A percentile compares a stretch with the other conserved stretches of the same genome.
phyloP scores from a whole-genome alignment of 352 stramenopile species.

The Globisporangium splendens region DNA sequence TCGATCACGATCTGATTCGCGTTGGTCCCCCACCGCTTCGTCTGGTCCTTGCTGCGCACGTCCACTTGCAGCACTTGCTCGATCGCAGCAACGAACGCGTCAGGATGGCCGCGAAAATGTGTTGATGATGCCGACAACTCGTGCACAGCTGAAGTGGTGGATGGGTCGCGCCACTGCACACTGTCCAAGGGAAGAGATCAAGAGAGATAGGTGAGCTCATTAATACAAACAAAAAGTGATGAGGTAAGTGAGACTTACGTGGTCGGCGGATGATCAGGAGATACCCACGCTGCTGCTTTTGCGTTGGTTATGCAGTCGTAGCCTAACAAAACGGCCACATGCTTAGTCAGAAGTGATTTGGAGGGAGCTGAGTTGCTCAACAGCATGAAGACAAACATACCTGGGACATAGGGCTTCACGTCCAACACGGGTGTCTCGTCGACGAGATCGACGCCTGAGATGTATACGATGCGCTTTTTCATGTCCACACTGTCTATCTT shows the following conservation, averaged over 20 bases:
- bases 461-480: slow-evolving; percentile 50
- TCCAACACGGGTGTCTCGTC: slow-evolving; percentile 97
- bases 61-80: slow-evolving; percentile 69
- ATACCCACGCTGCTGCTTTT: slow-evolving; percentile 37
- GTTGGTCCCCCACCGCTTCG: slow-evolving; percentile 34
- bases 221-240: background rate
- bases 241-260: slow-evolving; percentile 35
- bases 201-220: background rate
- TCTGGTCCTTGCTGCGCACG: slow-evolving; percentile 77
- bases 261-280: slow-evolving; percentile 27
- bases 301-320: slow-evolving; percentile 54
- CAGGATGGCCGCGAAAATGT: slow-evolving; percentile 34
- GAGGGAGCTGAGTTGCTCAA: too few relatives aligned
- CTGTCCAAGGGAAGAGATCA: slow-evolving; percentile 5
- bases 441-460: slow-evolving; percentile 91
- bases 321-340: slow-evolving; percentile 15
- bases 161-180: slow-evolving; percentile 42
- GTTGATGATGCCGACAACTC: slow-evolving; percentile 34
- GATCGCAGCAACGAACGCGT: slow-evolving; percentile 39
- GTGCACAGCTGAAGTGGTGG: slow-evolving; percentile 22
- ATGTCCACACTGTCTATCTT: slow-evolving; percentile 84
- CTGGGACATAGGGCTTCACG: slow-evolving; percentile 97
- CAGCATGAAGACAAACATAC: slow-evolving; percentile 16
- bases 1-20: slow-evolving; percentile 54
- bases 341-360: background rate